Evolutionary conservation across 768 basidiomycete species (phyloP).

Genomic region (Mycena capillaripes): DNA sequence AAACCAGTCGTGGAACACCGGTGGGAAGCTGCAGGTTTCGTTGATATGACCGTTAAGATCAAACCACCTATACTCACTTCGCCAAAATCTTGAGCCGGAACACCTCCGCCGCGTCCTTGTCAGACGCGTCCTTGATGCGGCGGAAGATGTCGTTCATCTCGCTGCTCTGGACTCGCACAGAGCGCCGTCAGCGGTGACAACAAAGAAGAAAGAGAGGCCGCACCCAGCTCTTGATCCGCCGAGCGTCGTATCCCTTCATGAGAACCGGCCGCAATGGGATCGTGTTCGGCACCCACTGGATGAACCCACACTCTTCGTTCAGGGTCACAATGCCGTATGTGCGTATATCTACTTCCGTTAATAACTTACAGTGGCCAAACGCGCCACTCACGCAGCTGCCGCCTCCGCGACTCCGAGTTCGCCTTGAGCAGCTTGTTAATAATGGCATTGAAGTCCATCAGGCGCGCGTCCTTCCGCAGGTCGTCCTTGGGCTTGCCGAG

Average conservation of each 20-base stretch:
- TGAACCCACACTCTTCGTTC: conserved; percentile 97
- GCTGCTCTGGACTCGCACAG: conserved; percentile 47
- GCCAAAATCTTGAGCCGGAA: conserved; percentile 71
- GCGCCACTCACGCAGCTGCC: conserved; percentile 83
- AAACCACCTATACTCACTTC: conserved; percentile 54
- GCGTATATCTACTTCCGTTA: conserved; percentile 78
- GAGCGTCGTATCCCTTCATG: conserved; percentile 72
- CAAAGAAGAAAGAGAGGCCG: conserved; percentile 10
- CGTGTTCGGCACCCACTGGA: conserved; percentile 99
- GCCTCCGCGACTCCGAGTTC: conserved; percentile 91
- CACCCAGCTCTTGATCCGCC: conserved; percentile 58
- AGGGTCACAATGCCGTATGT: conserved; percentile 99
- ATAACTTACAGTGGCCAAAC: neutral
- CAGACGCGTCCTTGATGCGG: conserved; percentile 63
- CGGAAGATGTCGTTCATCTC: conserved; percentile 64
- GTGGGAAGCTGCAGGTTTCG: conserved; percentile 68
- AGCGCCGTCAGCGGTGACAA: neutral
- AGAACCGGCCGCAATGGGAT: conserved; percentile 85
- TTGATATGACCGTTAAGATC: neutral
- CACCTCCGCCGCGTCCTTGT: conserved; percentile 64
- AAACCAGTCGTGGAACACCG: conserved; percentile 98
- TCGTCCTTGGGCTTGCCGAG: conserved; percentile 98
- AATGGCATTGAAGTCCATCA: conserved; percentile 99
- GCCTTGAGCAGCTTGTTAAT: conserved; percentile 97
- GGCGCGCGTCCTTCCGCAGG: conserved; percentile 93